A percentile compares a stretch with the other conserved stretches of the same genome.
Conservation (phyloP, 371 early-diverging fungal species). For the Mucor sp. region DNA sequence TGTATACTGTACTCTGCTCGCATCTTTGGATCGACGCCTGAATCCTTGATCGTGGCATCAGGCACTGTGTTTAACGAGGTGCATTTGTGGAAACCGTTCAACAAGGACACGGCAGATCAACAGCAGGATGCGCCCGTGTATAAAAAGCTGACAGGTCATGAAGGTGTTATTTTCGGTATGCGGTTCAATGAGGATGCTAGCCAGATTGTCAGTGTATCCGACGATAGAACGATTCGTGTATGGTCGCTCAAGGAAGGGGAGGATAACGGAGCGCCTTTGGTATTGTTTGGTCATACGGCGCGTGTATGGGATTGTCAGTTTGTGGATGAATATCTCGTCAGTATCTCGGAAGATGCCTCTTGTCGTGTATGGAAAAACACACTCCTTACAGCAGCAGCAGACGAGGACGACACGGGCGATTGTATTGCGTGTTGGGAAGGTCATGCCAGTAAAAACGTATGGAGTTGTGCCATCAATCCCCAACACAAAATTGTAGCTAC, state of each 20-base stretch:
- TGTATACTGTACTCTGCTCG: constrained; percentile 76
- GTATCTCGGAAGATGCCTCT: constrained; percentile 76
- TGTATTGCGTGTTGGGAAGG: constrained; percentile 77
- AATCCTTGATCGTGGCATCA: constrained; percentile 62
- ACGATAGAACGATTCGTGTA: constrained; percentile 83
- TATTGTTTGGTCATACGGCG: constrained; percentile 80
- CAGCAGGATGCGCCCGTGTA: constrained; percentile 52
- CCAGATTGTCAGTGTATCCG: constrained; percentile 73
- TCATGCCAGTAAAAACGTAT: constrained; percentile 82
- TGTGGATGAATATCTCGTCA: constrained; percentile 59
- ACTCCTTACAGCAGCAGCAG: constrained; percentile 22
- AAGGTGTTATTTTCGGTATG: constrained; percentile 85
- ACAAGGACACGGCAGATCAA: constrained; percentile 27
- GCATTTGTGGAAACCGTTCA: constrained; percentile 66
- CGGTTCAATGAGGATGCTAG: constrained; percentile 65
- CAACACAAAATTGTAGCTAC: constrained; percentile 61
- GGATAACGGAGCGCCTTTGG: constrained; percentile 33
- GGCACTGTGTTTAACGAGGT: constrained; percentile 89
- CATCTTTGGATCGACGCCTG: constrained; percentile 57
- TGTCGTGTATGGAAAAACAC: constrained; percentile 81
- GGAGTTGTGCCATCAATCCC: constrained; percentile 75
- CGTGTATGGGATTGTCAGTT: constrained; percentile 84
- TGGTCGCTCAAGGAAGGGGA: constrained; percentile 54
- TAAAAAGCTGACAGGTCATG: constrained; percentile 64
- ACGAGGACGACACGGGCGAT: constrained; percentile 43